A percentile compares a stretch with the other conserved stretches of the same genome.
phyloP scores from a whole-genome alignment of 176 grass and related monocot species.

The Pontederia paniculata region DNA sequence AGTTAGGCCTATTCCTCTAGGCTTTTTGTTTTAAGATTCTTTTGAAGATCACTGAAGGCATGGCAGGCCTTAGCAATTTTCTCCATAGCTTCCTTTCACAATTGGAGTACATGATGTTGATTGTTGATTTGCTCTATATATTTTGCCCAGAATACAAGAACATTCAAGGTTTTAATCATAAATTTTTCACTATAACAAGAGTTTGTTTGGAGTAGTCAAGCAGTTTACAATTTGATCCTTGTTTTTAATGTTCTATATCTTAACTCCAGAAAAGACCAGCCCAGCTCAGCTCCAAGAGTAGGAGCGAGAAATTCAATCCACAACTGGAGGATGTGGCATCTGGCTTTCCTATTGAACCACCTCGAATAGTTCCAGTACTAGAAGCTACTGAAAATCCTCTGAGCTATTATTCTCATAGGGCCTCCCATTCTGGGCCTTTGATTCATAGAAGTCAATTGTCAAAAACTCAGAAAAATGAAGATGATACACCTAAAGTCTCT shows the following conservation, averaged over 20 bases:
- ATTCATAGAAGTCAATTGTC: slow-evolving; percentile 43
- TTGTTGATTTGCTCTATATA: too few species aligned
- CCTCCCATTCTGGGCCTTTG: slow-evolving; percentile 84
- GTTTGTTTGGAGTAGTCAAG: too few species aligned
- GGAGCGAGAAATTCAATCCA: slow-evolving; percentile 87
- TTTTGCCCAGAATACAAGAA: too few species aligned
- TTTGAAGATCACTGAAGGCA: too few species aligned
- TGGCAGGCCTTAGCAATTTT: too few species aligned
- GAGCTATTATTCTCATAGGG: slow-evolving; percentile 33
- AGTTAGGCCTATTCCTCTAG: too few species aligned
- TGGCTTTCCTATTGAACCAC: slow-evolving; percentile 89
- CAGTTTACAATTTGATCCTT: neutral
- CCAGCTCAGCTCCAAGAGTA: slow-evolving; percentile 56
- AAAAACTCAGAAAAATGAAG: slow-evolving; percentile 33
- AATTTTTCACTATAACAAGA: too few species aligned
- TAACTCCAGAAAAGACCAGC: slow-evolving; percentile 59
- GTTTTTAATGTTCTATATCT: slow-evolving; percentile 1
- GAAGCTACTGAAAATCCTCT: slow-evolving; percentile 38
- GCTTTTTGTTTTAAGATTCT: too few species aligned
- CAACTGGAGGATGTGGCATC: slow-evolving; percentile 71
- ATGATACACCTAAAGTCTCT: slow-evolving; percentile 30
- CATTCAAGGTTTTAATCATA: too few species aligned
- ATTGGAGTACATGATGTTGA: too few species aligned
- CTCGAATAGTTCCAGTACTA: slow-evolving; percentile 27
- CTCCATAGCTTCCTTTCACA: too few species aligned